Evolutionary conservation across 495 filamentous ascomycete species (phyloP), one percentile per base, ranked within the genome.

Genomic region (Thermothielavioides terrestris): DNA sequence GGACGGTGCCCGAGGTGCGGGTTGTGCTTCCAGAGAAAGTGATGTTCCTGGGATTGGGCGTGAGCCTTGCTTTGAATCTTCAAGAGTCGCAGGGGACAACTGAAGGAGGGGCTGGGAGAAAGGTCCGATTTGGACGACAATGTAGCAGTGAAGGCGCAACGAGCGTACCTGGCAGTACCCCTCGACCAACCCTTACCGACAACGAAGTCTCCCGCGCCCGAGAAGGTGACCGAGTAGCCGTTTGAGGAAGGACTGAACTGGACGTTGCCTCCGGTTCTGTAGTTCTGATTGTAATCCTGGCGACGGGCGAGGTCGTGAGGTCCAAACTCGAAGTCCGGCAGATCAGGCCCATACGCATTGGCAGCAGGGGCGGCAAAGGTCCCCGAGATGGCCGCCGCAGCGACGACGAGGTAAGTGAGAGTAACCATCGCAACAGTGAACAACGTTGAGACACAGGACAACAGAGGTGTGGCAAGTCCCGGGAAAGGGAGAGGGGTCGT

Each of bases 121-220:
- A 34, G 9, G 6, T 12, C 30, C 8, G 30, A 35, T 15, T 35
- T 3, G 32, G 32, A 3, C 3, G 1, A 35, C 14, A 17, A 35
- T n/a, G 9, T 15, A 8, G 12, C 18, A 8, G 37, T 41, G 6
- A n/a, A n/a, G n/a, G n/a, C n/a, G n/a, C n/a, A n/a, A n/a, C n/a
- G n/a, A 5, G 4, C 60, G 27, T 76, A 76, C 76, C 65, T 71
- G 31, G 60, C 42, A 20, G 60, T 64, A 26, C 78, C 76, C 10
- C 69, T 69, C 38, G 65, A 67, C 78, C 77, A 80, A 15, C 78
- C 78, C 64, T 79, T 80, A 22, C 80, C 80, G 14, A 71, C 76
- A 32, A 79, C 75, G 36, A 80, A 81, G 62, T 79, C 76, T 17
- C 73, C 76, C n/a, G 64, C 66, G 51, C 70, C 58, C 22, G 63